phyloP scores from a whole-genome alignment of 2,329 filamentous ascomycete species.

The Chrysoporthe puriensis region DNA sequence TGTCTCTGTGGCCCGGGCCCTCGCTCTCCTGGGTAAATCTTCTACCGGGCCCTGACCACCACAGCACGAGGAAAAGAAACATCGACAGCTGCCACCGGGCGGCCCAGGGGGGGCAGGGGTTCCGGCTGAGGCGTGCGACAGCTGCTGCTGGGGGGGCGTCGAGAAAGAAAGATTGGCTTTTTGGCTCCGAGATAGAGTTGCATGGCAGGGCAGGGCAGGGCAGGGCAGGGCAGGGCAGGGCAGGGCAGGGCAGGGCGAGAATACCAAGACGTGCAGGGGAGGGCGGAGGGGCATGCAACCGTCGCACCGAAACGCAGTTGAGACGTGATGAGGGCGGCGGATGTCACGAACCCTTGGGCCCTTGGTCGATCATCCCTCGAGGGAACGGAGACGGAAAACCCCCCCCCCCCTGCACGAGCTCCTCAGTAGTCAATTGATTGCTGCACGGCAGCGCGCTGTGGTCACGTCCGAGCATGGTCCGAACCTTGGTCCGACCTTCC shows the following conservation, averaged over 20 bases:
- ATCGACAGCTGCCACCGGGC: too few relatives aligned
- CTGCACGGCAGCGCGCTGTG: not conserved
- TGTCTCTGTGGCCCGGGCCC: too few relatives aligned
- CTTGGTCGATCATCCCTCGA: not conserved
- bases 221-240: not conserved
- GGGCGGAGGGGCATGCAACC: conserved; percentile 24
- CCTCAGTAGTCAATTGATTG: too few relatives aligned
- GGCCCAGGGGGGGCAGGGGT: not conserved
- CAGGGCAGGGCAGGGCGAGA: not conserved
- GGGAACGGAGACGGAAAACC: not conserved
- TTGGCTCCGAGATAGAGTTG: conserved; percentile 25
- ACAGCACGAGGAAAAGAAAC: too few relatives aligned
- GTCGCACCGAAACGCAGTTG: conserved; percentile 33
- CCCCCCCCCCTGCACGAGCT: not conserved
- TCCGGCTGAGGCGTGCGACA: not conserved
- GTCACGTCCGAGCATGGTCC: not conserved
- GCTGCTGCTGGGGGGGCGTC: too few relatives aligned
- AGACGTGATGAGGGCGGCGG: conserved; percentile 31
- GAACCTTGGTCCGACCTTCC: not conserved
- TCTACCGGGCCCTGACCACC: too few relatives aligned
- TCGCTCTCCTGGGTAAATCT: too few relatives aligned
- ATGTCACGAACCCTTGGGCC: conserved; percentile 20
- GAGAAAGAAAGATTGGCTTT: conserved; percentile 18
- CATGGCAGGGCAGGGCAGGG: conserved; percentile 1
- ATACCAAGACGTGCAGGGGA: conserved; percentile 1